Percentiles rank a stretch among this genome's conserved stretches.
phyloP scores from a whole-genome alignment of 1,139 yeast species.

The Blastobotrys serpentis region DNA sequence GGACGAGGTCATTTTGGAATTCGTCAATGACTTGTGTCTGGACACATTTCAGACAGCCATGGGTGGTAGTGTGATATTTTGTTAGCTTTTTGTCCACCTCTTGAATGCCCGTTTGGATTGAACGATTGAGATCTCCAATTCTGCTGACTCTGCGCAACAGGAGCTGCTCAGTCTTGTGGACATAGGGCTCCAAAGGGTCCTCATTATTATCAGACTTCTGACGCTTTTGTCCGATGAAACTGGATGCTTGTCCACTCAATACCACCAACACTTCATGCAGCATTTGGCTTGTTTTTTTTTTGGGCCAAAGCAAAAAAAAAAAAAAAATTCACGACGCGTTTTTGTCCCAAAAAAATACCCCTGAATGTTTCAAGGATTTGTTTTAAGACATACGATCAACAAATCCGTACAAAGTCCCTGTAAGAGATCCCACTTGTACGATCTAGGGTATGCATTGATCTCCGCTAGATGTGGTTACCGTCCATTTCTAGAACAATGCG shows the following conservation, averaged over 20 bases:
- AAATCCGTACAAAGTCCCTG: neutral
- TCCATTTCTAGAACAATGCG: neutral
- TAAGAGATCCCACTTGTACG: neutral
- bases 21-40: conserved; percentile 20
- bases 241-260: conserved; percentile 30
- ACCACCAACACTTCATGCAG: conserved; percentile 29
- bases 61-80: conserved; percentile 24
- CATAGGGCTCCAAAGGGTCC: conserved; percentile 9
- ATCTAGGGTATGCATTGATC: neutral
- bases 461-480: neutral
- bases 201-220: too few species aligned
- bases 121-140: conserved; percentile 24
- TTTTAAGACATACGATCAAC: too few species aligned
- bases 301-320: neutral
- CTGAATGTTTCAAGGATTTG: neutral
- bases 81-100: conserved; percentile 13
- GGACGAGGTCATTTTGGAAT: conserved; percentile 22
- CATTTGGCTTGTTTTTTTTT: conserved; percentile 17
- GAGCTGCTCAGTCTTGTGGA: conserved; percentile 25
- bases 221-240: conserved; percentile 20
- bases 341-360: neutral
- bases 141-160: conserved; percentile 24
- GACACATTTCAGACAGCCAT: conserved; percentile 26
- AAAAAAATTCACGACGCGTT: neutral
- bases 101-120: conserved; percentile 17